Percentiles rank a stretch among this genome's conserved stretches.
These are phyloP conservation scores for Pyrenophora seminiperda DNA, from an alignment of 2,329 filamentous ascomycete genomes.

Conservation along the genomic window DNA sequence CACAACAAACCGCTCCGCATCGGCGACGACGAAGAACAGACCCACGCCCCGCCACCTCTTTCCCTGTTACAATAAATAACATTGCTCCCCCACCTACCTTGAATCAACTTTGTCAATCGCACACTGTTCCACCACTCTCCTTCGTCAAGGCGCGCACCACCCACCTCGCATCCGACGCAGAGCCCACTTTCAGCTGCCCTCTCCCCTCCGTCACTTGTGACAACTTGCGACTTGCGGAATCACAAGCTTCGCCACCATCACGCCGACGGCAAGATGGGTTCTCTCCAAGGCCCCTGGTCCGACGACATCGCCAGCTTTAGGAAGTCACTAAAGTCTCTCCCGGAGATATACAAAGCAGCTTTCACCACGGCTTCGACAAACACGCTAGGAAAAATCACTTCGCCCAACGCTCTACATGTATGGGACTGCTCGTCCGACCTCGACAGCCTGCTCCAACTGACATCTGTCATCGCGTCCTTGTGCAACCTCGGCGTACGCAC, in stretches of 20 bases:
- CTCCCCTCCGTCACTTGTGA: not conserved
- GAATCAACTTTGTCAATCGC: constrained; percentile 19
- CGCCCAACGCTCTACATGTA: constrained; percentile 34
- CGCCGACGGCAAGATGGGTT: constrained; percentile 13
- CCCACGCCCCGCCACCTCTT: not conserved
- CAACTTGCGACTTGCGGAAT: too few relatives aligned
- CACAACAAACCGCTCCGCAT: constrained; percentile 10
- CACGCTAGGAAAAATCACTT: constrained; percentile 29
- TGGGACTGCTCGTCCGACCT: constrained; percentile 43
- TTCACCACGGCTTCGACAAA: constrained; percentile 29
- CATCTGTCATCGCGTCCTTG: constrained; percentile 37
- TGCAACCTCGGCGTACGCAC: constrained; percentile 29
- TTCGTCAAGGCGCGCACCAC: not conserved
- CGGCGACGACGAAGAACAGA: constrained; percentile 1
- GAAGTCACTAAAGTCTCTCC: constrained; percentile 33
- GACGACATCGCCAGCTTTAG: constrained; percentile 31
- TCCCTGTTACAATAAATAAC: not conserved
- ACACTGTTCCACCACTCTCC: constrained; percentile 10
- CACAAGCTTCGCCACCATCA: constrained; percentile 10
- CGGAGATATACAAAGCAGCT: constrained; percentile 27
- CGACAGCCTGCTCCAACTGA: constrained; percentile 40
- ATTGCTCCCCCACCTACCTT: not conserved
- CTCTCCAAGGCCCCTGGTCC: constrained; percentile 37
- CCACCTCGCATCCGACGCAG: not conserved
- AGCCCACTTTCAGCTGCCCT: not conserved